A percentile compares a stretch with the other conserved stretches of the same genome.
phyloP scores from a whole-genome alignment of 1,284 basidiomycete species.

The Puccinia coronata region DNA sequence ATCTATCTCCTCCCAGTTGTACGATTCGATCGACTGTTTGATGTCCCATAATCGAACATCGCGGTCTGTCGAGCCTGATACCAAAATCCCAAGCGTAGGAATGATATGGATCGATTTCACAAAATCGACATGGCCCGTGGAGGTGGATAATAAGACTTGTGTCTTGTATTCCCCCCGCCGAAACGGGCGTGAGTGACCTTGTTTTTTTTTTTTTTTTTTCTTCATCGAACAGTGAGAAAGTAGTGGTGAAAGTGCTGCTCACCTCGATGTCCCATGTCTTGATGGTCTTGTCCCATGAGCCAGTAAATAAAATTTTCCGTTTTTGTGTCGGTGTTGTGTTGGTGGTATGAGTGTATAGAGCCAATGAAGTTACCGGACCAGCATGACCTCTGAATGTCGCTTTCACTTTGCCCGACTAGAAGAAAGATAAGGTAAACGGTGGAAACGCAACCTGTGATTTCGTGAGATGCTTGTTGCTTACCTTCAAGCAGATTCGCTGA shows the following conservation, averaged over 20 bases:
- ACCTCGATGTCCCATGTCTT: conserved; percentile 72
- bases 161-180: conserved; percentile 16
- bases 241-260: conserved; percentile 48
- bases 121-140: conserved; percentile 36
- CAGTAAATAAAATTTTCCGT: conserved; percentile 72
- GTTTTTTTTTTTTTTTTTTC: too few species aligned
- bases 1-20: conserved; percentile 31
- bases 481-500: conserved; percentile 73
- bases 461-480: too few species aligned
- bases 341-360: conserved; percentile 64
- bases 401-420: conserved; percentile 73
- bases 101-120: conserved; percentile 44
- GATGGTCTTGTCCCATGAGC: conserved; percentile 84
- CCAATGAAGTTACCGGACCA: conserved; percentile 79
- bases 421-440: conserved; percentile 22
- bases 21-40: neutral
- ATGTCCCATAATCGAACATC: conserved; percentile 41
- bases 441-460: too few species aligned
- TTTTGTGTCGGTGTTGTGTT: too few species aligned
- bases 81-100: conserved; percentile 14
- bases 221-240: too few species aligned
- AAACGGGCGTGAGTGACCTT: too few species aligned
- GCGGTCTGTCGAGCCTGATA: conserved; percentile 40
- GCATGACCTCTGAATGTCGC: conserved; percentile 77
- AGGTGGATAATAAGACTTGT: conserved; percentile 46